phyloP scores from a whole-genome alignment of 75 land plant genomes.

The Adiantum capillusveneris region DNA sequence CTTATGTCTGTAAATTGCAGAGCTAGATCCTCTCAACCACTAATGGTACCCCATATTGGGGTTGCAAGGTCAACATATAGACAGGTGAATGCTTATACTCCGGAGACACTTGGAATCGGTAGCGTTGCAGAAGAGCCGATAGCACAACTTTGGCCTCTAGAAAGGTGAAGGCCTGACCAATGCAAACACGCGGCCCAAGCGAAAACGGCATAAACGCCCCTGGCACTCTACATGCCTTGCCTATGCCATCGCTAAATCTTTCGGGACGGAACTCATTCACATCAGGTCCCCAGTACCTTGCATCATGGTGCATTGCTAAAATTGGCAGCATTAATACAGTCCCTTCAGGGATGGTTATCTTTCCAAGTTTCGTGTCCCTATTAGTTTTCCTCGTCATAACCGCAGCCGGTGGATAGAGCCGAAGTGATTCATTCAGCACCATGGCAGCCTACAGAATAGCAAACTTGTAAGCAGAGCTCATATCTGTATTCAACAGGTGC shows the following conservation, averaged over 20 bases:
- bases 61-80: constrained; percentile 24
- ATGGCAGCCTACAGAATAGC: constrained; percentile 38
- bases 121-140: constrained; percentile 40
- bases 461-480: background rate
- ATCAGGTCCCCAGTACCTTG: constrained; percentile 45
- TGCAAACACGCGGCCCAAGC: constrained; percentile 51
- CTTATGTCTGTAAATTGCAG: too few species aligned
- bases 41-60: constrained; percentile 47
- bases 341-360: constrained; percentile 38
- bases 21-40: too few species aligned
- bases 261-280: constrained; percentile 54
- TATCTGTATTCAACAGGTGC: too few species aligned
- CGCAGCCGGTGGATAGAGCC: constrained; percentile 43
- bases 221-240: constrained; percentile 34
- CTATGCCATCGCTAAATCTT: constrained; percentile 32
- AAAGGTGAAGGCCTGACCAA: constrained; percentile 48
- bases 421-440: constrained; percentile 47
- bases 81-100: constrained; percentile 54
- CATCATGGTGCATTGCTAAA: constrained; percentile 44
- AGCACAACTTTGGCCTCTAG: constrained; percentile 42
- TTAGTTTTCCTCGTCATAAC: constrained; percentile 30
- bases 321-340: constrained; percentile 35
- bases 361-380: constrained; percentile 31
- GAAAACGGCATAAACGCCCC: constrained; percentile 42
- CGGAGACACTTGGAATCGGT: constrained; percentile 37